Percentiles rank a stretch among this genome's conserved stretches.
Conservation (phyloP, 352 stramenopile species). For the Phytophthora fragariae region DNA sequence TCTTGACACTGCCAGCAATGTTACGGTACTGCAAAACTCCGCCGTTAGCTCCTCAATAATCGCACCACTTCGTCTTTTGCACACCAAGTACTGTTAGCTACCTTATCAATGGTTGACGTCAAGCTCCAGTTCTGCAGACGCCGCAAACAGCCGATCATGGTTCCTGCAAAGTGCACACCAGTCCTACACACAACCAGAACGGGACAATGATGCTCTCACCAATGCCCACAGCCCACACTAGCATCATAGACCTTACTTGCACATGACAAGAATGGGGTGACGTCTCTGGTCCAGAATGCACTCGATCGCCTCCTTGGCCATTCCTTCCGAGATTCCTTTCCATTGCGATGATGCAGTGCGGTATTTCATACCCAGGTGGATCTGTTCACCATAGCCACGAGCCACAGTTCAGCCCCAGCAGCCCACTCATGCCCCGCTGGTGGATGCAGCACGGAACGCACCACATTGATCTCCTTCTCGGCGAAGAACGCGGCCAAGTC, state of each 20-base stretch:
- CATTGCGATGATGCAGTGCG: conserved; percentile 71
- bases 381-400: conserved; percentile 40
- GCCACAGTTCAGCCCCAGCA: neutral
- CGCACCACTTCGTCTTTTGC: neutral
- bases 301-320: conserved; percentile 89
- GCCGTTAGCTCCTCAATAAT: neutral
- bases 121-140: conserved; percentile 89
- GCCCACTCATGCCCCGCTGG: neutral
- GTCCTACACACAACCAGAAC: conserved; percentile 45
- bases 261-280: conserved; percentile 88
- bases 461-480: conserved; percentile 81
- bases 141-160: conserved; percentile 83
- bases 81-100: conserved; percentile 11
- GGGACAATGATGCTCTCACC: neutral
- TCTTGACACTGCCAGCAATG: conserved; percentile 86
- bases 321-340: conserved; percentile 78
- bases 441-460: conserved; percentile 24
- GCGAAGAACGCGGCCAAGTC: conserved; percentile 85
- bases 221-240: neutral
- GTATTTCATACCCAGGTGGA: conserved; percentile 87
- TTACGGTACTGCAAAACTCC: conserved; percentile 73
- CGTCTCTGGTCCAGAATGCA: conserved; percentile 81
- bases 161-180: conserved; percentile 78
- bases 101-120: conserved; percentile 89
- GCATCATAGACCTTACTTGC: conserved; percentile 66